phyloP scores from a whole-genome alignment of 352 stramenopile species.

The Globisporangium uncinulatum region DNA sequence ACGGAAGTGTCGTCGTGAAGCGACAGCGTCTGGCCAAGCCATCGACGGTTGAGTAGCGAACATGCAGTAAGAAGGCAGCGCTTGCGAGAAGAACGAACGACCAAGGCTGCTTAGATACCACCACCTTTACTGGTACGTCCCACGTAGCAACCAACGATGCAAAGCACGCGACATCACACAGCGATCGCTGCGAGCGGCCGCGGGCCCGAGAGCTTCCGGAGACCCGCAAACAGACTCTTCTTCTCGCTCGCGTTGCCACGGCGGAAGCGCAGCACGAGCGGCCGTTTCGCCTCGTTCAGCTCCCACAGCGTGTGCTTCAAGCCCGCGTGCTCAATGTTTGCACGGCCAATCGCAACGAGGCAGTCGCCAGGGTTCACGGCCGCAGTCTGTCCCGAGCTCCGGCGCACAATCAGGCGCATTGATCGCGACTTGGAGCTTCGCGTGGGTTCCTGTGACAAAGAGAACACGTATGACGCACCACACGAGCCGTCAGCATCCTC shows the following conservation, averaged over 20 bases:
- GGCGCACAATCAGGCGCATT: constrained; percentile 69
- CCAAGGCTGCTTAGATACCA: too few species aligned
- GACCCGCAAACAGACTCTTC: constrained; percentile 61
- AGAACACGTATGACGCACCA: background rate
- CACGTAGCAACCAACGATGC: too few species aligned
- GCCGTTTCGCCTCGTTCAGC: constrained; percentile 66
- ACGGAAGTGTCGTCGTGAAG: background rate
- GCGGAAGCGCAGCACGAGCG: constrained; percentile 76
- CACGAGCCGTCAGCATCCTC: background rate
- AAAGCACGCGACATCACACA: constrained; percentile 21
- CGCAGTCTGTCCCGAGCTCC: constrained; percentile 61
- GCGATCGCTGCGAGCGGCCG: constrained; percentile 31
- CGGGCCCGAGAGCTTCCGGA: constrained; percentile 26
- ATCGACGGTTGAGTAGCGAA: too few species aligned
- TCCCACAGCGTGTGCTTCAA: constrained; percentile 85
- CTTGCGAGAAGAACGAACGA: too few species aligned
- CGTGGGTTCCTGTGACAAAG: constrained; percentile 26
- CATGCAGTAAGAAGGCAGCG: too few species aligned
- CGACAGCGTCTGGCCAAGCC: too few species aligned
- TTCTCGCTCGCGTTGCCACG: constrained; percentile 72
- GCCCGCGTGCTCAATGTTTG: constrained; percentile 80
- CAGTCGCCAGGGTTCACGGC: constrained; percentile 78
- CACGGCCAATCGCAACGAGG: constrained; percentile 74
- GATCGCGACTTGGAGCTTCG: constrained; percentile 36
- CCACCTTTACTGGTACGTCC: constrained; percentile 5